phyloP scores from a whole-genome alignment of 257 asterid species.

The Solanum peruvianum region DNA sequence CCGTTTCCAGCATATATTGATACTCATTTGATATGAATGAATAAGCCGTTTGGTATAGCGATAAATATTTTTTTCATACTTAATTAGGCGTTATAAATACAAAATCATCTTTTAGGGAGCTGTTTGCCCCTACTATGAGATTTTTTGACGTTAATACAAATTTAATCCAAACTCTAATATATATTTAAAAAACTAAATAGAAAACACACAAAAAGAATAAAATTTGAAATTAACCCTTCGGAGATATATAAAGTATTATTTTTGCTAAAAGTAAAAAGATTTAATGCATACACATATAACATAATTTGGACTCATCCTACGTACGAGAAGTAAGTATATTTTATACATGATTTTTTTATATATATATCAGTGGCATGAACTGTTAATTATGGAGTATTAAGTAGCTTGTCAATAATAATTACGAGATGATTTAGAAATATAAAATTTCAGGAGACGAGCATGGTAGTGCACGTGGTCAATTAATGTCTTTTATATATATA shows the following conservation, averaged over 20 bases:
- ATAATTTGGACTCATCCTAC: background rate
- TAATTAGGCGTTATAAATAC: background rate
- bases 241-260: background rate
- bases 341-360: background rate
- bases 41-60: background rate
- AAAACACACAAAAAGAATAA: no score
- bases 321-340: background rate
- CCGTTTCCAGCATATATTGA: background rate
- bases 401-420: background rate
- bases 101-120: accelerated
- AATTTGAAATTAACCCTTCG: background rate
- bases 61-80: no score
- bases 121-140: no score
- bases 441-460: background rate
- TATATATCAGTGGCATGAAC: background rate
- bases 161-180: background rate
- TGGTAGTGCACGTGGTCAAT: background rate
- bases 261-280: background rate
- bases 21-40: no score
- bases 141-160: no score
- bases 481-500: background rate
- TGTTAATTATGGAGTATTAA: background rate
- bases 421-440: background rate
- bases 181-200: no score
- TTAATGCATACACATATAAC: background rate